phyloP scores from a whole-genome alignment of 2,329 filamentous ascomycete species.

The Ophiognomonia clavigignenti-juglandacearum region DNA sequence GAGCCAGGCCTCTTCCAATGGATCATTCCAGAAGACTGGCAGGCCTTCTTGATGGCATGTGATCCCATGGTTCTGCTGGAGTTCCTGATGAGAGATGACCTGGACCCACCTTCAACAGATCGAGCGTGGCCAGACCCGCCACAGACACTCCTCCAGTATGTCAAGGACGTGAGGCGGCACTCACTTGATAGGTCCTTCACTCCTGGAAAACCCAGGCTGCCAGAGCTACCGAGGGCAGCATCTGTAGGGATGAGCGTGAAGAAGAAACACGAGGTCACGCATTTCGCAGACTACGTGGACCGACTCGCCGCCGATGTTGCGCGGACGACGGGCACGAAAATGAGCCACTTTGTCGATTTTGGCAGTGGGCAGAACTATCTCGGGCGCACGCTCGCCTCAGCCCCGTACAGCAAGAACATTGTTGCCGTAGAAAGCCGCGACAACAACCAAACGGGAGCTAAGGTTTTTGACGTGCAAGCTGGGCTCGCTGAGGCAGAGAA shows the following conservation, averaged over 20 bases:
- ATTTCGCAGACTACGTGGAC: constrained; percentile 84
- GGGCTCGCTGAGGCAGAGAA: constrained; percentile 69
- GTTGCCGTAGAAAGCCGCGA: constrained; percentile 86
- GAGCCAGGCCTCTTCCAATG: constrained; percentile 77
- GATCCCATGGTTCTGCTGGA: constrained; percentile 75
- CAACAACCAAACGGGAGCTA: constrained; percentile 81
- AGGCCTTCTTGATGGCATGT: constrained; percentile 65
- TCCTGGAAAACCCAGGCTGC: constrained; percentile 37
- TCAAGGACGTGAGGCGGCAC: constrained; percentile 64
- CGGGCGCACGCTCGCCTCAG: constrained; percentile 76
- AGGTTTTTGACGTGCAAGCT: constrained; percentile 76
- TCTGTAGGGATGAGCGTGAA: constrained; percentile 93
- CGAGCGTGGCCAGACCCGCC: constrained; percentile 32
- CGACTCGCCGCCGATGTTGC: constrained; percentile 54
- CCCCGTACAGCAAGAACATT: constrained; percentile 80
- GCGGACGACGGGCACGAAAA: constrained; percentile 47
- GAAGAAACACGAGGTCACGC: constrained; percentile 87
- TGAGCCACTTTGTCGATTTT: constrained; percentile 92
- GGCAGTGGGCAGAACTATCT: constrained; percentile 97
- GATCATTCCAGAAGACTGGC: constrained; percentile 76
- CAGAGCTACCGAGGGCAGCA: constrained; percentile 63
- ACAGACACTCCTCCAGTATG: constrained; percentile 63
- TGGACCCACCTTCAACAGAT: constrained; percentile 35
- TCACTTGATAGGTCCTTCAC: constrained; percentile 60
- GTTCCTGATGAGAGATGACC: constrained; percentile 73